Conservation (phyloP, 108 stramenopile species). For the Skeletonema marinoi region DNA sequence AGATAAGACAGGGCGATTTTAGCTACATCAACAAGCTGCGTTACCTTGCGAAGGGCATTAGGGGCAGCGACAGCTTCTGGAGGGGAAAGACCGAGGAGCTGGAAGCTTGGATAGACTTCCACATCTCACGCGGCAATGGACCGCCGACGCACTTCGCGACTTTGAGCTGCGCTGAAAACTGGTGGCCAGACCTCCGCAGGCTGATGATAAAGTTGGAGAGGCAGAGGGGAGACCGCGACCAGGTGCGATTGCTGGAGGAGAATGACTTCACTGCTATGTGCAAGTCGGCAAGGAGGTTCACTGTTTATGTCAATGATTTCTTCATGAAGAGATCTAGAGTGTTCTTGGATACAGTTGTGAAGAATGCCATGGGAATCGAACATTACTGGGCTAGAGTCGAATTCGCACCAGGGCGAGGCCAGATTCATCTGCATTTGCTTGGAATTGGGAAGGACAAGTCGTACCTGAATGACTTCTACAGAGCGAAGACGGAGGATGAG, state of each 20-base stretch:
- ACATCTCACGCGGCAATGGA: too few relatives aligned
- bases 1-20: too few relatives aligned
- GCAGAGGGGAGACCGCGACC: not conserved
- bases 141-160: slow-evolving; percentile 35
- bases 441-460: slow-evolving; percentile 15
- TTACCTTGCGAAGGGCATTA: too few relatives aligned
- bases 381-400: slow-evolving; percentile 33
- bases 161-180: slow-evolving; percentile 38
- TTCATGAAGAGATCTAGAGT: slow-evolving; percentile 14
- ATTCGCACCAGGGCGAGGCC: slow-evolving; percentile 22
- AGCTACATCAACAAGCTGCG: too few relatives aligned
- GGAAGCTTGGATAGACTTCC: too few relatives aligned
- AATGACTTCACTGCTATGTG: not conserved
- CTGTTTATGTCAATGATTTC: slow-evolving; percentile 15
- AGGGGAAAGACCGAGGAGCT: too few relatives aligned
- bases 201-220: slow-evolving; percentile 9
- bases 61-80: too few relatives aligned
- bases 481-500: slow-evolving; percentile 4
- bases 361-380: slow-evolving; percentile 11
- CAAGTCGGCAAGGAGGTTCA: not conserved
- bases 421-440: slow-evolving; percentile 33
- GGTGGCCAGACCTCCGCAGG: slow-evolving; percentile 25
- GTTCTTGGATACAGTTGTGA: slow-evolving; percentile 17
- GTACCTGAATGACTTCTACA: slow-evolving; percentile 15
- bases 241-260: not conserved